phyloP scores from a whole-genome alignment of 768 basidiomycete genomes.

The Coprinellus micaceus region DNA sequence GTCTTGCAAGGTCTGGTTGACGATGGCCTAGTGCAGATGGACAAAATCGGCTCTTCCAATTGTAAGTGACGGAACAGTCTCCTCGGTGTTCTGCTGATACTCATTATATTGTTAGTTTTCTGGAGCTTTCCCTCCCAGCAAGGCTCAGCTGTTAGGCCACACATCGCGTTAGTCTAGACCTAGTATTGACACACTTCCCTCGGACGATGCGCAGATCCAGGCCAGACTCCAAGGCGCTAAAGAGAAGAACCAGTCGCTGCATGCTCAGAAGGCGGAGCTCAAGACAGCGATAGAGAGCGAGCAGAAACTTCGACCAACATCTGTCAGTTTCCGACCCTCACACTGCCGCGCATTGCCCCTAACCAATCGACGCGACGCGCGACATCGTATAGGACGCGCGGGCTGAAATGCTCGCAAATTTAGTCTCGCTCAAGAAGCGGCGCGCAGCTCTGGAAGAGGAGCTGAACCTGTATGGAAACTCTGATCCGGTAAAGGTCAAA shows the following conservation, averaged over 20 bases:
- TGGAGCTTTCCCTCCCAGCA: constrained; percentile 94
- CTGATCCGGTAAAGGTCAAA: constrained; percentile 79
- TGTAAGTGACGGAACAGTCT: constrained; percentile 60
- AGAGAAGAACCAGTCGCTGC: constrained; percentile 41
- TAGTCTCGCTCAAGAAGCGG: constrained; percentile 46
- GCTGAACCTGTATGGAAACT: constrained; percentile 73
- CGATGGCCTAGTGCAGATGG: constrained; percentile 79
- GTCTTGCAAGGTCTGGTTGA: constrained; percentile 84
- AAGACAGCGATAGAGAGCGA: constrained; percentile 46
- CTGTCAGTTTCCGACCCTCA: constrained; percentile 36
- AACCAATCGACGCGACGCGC: too few species aligned
- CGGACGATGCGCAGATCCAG: constrained; percentile 44
- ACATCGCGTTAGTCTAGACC: not conserved
- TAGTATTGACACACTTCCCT: constrained; percentile 5
- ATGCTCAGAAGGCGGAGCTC: constrained; percentile 47
- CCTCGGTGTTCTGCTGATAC: too few species aligned
- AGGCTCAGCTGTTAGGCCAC: constrained; percentile 59
- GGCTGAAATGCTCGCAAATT: constrained; percentile 44
- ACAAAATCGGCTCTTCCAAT: constrained; percentile 94
- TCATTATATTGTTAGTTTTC: constrained; percentile 68
- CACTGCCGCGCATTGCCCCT: not conserved
- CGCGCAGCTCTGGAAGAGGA: constrained; percentile 58
- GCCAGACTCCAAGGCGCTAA: constrained; percentile 48
- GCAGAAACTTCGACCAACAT: constrained; percentile 50
- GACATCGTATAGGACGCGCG: constrained; percentile 71